Percentiles rank a stretch among this genome's conserved stretches.
These are phyloP conservation scores for Corymbia maculata DNA, from an alignment of 345 rosid genomes.

Conservation along the genomic window DNA sequence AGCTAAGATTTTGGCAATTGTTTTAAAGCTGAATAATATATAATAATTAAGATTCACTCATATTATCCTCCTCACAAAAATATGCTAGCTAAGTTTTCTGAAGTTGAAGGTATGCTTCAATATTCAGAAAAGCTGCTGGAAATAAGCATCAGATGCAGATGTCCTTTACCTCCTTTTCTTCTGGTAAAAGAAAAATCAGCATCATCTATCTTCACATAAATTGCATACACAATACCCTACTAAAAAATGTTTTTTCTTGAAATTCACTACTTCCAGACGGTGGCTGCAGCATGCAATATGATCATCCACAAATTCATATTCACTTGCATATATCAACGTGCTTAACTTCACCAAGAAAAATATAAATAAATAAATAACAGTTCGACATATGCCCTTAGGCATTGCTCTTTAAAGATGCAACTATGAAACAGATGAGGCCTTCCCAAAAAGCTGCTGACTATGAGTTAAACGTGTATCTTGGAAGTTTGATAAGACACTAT, in stretches of 20 bases:
- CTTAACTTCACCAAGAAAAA: not conserved
- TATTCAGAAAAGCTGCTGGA: not conserved
- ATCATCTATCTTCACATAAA: not conserved
- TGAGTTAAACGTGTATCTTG: not conserved
- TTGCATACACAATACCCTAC: not conserved
- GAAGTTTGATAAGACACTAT: not conserved
- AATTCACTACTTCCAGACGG: not conserved
- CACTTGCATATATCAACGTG: not conserved
- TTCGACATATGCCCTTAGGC: not conserved
- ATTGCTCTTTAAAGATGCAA: not conserved
- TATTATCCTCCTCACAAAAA: not conserved
- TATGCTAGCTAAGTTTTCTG: not conserved
- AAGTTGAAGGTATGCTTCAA: not conserved
- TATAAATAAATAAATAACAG: not conserved
- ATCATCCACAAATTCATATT: not conserved
- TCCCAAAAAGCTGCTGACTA: not conserved
- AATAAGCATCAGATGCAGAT: not conserved
- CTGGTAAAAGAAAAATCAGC: not conserved
- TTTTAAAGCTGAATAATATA: not conserved
- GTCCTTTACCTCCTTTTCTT: not conserved
- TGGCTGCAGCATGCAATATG: not conserved
- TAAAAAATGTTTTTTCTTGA: not conserved
- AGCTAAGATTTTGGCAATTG: not conserved
- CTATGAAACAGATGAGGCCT: not conserved
- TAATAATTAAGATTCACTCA: not conserved